Base-by-base conservation (phyloP, 805 yeast genomes). In the Zygoascus biomembranicola region DNA sequence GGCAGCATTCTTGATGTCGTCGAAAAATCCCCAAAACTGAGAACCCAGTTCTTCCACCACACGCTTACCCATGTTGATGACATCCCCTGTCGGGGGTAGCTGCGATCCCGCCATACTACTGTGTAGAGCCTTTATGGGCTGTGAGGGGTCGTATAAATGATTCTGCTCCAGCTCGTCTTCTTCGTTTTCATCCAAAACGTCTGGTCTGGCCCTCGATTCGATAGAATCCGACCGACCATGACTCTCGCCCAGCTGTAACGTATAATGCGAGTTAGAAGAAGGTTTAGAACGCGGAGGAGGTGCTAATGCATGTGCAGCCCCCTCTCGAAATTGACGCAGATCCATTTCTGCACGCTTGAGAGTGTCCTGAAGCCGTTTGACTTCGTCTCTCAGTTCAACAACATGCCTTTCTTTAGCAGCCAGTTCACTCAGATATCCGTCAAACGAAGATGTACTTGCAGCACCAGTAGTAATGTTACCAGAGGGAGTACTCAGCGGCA, bases 41-140 rank as follows among this genome's bases (percentile, higher is more conserved):
- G 63, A 52, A 13, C 68, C 66, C 8, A 68, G 59, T 43, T 63
- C 71, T 37, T 64, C 70, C 10, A 66, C 69, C 5, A 67, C 67
- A 11, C 68, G 57, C 11, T 57, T 51, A 39, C 70, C 69, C 63
- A 62, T 60, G 31, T 57, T 61, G 45, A 65, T 35, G 13, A 65
- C 64, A 37, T 66, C 69, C 18, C 56, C 63, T 11, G 54, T 45
- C 8, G 60, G 61, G 5, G 61, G 55, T 45, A 55, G 48, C 45
- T 52, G 57, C 16, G 41, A 14, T 14, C 43, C 65, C 97, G 97
- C 20, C 99, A 94, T 70, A 85, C 81, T 51, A 79, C 97, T 11
- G 81, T 99, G 69, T 98, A 90, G 42, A 98, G 98, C 82, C 96
- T 94, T 55, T 3, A 16, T 19, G 32, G 41, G 52, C 26, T 41